Evolutionary conservation across 768 basidiomycete species (phyloP), one percentile per base, ranked within the genome.

Genomic region (Boletus insuetus): DNA sequence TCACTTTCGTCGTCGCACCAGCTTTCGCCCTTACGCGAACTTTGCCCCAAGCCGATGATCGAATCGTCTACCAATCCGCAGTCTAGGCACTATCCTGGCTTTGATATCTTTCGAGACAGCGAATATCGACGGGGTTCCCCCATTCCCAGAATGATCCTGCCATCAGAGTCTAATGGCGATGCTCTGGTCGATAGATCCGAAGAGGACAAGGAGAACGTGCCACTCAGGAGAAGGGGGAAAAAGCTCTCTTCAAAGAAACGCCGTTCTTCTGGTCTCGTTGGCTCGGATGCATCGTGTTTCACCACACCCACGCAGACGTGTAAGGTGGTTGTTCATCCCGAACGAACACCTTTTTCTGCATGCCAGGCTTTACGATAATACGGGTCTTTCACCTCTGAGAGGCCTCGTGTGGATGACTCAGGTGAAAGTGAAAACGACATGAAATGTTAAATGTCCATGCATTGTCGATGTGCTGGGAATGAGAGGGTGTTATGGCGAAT

Each of bases 31-130:
- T 46, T 50, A 9, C 53, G 54, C 13, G 60, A 61, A 64, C 22
- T 62, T 62, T 41, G 64, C 67, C 19, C 59, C 66, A 47, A 61
- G 68, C 49, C 72, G 68, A 38, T 79, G 74, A 54, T 73, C 73
- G 51, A 69, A 22, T 74, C 76, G 29, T 73, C 69, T 17, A 64
- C 72, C 29, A 77, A 85, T 63, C 78, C 78, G 2, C 75, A 79
- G 43, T 86, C 84, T 16, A 74, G 78, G 38, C 86, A 87, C 60
- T 86, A 85, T 65, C 87, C 87, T 13, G 86, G 86, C 16, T 88
- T 88, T 60, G 68, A 73, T 38, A 78, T 87, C 42, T 78, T 79
- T 62, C 79, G 72, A 62, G 86, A 87, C 43, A 50, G 44, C 12
- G 62, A 66, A 55, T 64, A 60, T 43, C 46, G 47, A 42, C 53